Conservation (phyloP, 352 stramenopile genomes). For the Pythium sp. region DNA sequence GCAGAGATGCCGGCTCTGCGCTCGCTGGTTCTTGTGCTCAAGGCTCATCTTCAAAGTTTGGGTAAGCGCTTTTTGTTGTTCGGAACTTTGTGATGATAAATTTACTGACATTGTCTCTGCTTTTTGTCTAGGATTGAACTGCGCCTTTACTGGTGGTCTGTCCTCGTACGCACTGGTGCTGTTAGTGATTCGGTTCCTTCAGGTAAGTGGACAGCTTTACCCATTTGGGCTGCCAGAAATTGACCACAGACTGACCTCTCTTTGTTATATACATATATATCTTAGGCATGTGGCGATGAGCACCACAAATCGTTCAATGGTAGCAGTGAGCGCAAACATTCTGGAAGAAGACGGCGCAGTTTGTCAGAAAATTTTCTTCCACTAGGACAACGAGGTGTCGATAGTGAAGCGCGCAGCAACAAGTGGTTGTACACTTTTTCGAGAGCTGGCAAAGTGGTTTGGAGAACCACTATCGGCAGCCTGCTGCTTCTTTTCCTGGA, state of each 20-base stretch:
- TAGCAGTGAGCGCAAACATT: conserved; percentile 7
- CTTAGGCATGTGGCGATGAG: conserved; percentile 68
- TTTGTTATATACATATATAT: no score
- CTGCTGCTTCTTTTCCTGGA: conserved; percentile 78
- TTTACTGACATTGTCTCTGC: conserved; percentile 1
- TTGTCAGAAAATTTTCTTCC: not conserved
- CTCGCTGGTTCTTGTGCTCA: conserved; percentile 94
- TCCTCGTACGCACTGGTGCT: conserved; percentile 96
- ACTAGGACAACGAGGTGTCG: not conserved
- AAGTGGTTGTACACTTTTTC: conserved; percentile 72
- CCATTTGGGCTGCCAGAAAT: not conserved
- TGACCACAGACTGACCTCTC: not conserved
- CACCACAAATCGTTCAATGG: conserved; percentile 49
- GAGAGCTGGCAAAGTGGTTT: conserved; percentile 51
- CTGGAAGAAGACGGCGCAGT: not conserved
- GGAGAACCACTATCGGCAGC: conserved; percentile 69
- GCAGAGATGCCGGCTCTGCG: conserved; percentile 91
- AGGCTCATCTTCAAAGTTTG: conserved; percentile 68
- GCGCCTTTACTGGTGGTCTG: conserved; percentile 93
- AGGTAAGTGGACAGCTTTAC: conserved; percentile 34
- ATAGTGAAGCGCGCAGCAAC: conserved; percentile 19
- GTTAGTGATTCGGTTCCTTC: conserved; percentile 93
- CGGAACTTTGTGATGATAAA: not conserved
- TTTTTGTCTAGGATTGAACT: conserved; percentile 85
- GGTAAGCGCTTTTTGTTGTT: conserved; percentile 26